Percentiles rank a stretch among this genome's conserved stretches.
Evolutionary conservation across 441 rosid species (phyloP).

Genomic region (Arabidopsis hybrid): DNA sequence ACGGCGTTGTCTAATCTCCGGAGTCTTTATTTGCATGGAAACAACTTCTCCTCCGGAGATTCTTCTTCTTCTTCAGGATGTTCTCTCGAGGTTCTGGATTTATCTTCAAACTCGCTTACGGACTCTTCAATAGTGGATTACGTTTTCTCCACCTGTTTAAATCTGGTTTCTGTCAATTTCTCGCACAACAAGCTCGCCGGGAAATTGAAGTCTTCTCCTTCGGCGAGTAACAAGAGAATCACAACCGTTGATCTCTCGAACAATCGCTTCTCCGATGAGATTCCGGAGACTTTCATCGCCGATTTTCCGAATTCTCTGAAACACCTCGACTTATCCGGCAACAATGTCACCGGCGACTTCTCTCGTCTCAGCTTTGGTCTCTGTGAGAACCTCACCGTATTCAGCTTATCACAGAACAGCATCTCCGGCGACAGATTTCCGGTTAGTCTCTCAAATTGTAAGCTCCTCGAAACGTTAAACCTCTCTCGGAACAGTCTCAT

Average conservation of each 20-base stretch:
- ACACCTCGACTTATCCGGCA: constrained; percentile 71
- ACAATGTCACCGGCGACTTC: constrained; percentile 77
- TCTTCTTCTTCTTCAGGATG: constrained; percentile 42
- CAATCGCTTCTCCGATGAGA: constrained; percentile 65
- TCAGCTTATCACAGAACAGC: constrained; percentile 67
- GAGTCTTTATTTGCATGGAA: constrained; percentile 58
- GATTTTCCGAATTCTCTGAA: constrained; percentile 54
- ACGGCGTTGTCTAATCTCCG: constrained; percentile 62
- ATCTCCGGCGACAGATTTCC: constrained; percentile 71
- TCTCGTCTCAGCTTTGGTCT: constrained; percentile 62
- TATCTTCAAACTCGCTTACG: constrained; percentile 36
- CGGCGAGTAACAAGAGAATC: constrained; percentile 53
- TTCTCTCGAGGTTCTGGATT: constrained; percentile 43
- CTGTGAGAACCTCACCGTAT: constrained; percentile 64
- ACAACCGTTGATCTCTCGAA: constrained; percentile 68
- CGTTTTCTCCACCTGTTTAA: constrained; percentile 34
- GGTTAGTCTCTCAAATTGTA: constrained; percentile 57
- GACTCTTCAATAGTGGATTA: constrained; percentile 37
- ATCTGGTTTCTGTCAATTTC: constrained; percentile 25
- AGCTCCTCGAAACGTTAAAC: constrained; percentile 63
- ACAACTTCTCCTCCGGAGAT: constrained; percentile 58
- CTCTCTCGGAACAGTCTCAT: constrained; percentile 70
- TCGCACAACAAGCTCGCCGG: constrained; percentile 53
- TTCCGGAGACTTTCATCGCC: constrained; percentile 54
- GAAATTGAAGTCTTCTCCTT: constrained; percentile 45